Evolutionary conservation across 371 early-diverging fungal species (phyloP), one percentile per base, ranked within the genome.

Genomic region (Mucor piriformis): DNA sequence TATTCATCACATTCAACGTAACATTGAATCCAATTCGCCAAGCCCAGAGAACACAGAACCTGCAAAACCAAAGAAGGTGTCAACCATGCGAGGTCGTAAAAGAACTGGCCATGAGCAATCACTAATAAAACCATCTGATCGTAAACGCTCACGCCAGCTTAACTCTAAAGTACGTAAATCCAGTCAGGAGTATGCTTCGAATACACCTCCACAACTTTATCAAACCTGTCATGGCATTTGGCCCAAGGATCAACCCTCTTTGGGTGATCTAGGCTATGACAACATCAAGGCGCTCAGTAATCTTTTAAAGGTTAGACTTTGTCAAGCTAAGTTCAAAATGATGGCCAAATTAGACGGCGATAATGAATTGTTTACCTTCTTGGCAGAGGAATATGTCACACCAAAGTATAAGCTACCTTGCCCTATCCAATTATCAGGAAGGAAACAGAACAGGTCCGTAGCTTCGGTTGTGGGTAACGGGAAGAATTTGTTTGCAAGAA

Each of bases 241-340:
- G 69, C 69, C 69, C 15, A 50, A 48, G 23, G 32, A 55, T 20
- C 20, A 25, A 8, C 54, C 46, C 12, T 27, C 66, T 6, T 23
- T 63, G 11, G 67, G 61, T 11, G 67, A 70, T 2, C 32, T 60
- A 18, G 61, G 61, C 15, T 64, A 70, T 25, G 58, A 66, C 24
- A 37, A 55, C n/a, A 61, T 70, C 16, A 63, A 60, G 40, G 50
- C 59, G 3, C 12, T 70, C 0, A 63, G 67, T 32, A 42, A 70
- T 16, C 34, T 70, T 13, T 21, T 70, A 13, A 70, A 70, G 40
- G 47, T 70, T 6, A 57, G 71, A 23, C 58, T 70, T 2, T 42
- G 54, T 3, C 71, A 70, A 47, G 71, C 67, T 1, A 70, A 70
- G 29, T 67, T 67, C 27, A 66, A 61, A 51, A 50, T 70, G 59